Conservation (phyloP, 352 stramenopile species). For the Achlya hypogyna region DNA sequence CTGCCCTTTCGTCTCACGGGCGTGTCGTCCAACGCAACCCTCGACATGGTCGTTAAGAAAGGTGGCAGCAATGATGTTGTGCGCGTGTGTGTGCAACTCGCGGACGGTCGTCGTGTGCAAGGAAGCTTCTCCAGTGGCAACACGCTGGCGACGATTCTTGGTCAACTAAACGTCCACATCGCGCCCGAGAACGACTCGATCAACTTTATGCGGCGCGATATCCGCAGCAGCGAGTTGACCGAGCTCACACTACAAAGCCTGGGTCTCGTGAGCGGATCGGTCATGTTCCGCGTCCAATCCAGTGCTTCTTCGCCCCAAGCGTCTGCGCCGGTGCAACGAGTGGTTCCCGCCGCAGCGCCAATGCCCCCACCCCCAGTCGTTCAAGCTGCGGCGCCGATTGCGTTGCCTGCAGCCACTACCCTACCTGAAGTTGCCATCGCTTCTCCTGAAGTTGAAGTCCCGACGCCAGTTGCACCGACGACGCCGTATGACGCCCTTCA, state of each 20-base stretch:
- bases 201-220: constrained; percentile 71
- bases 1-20: constrained; percentile 79
- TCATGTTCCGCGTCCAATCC: constrained; percentile 69
- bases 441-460: not conserved
- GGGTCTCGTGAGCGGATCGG: constrained; percentile 68
- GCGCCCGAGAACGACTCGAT: constrained; percentile 30
- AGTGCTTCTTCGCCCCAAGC: not conserved
- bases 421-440: not conserved
- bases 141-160: constrained; percentile 51
- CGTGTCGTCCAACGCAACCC: constrained; percentile 69
- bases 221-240: constrained; percentile 37
- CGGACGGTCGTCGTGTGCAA: constrained; percentile 68
- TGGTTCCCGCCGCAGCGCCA: constrained; percentile 32
- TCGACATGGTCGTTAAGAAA: constrained; percentile 50
- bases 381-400: not conserved
- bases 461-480: not conserved
- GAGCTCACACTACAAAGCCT: constrained; percentile 55
- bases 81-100: constrained; percentile 71
- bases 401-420: not conserved
- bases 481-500: constrained; percentile 57
- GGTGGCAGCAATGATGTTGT: constrained; percentile 24
- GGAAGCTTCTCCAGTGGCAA: constrained; percentile 42
- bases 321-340: constrained; percentile 26
- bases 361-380: not conserved
- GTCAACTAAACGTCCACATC: constrained; percentile 43